Evolutionary conservation across 192 early-diverging fungal species (phyloP).

Genomic region (Lobosporangium transversale): DNA sequence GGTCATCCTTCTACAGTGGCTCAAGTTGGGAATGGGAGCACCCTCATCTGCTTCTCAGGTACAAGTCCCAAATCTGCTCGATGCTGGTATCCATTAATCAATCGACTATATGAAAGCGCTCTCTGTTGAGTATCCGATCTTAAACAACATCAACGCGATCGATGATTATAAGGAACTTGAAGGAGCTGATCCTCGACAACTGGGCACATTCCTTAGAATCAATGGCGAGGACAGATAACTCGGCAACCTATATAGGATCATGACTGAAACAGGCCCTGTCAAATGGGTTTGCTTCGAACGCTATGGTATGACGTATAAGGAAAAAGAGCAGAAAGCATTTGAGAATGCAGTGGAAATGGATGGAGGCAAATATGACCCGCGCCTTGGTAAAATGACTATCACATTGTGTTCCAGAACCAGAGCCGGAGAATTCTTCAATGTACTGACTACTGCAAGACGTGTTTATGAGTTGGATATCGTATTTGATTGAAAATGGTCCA

Average conservation of each 20-base stretch:
- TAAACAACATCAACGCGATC: background rate
- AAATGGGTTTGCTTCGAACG: no score
- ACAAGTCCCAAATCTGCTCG: background rate
- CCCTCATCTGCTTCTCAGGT: background rate
- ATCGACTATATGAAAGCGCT: conserved; percentile 10
- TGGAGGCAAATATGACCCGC: no score
- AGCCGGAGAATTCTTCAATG: no score
- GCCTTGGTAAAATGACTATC: background rate
- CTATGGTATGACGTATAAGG: conserved; percentile 7
- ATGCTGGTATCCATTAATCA: conserved; percentile 7
- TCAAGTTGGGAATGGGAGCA: no score
- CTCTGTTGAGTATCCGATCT: no score
- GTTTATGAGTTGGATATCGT: background rate
- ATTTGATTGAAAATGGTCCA: conserved; percentile 3
- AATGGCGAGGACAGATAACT: background rate
- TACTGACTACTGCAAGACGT: no score
- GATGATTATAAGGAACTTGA: background rate
- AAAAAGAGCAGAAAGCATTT: background rate
- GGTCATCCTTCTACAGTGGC: no score
- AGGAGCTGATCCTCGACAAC: no score
- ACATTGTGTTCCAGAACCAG: background rate
- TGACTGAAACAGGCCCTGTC: conserved; percentile 12
- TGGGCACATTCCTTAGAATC: no score
- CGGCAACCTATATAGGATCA: conserved; percentile 28
- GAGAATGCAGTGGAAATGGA: no score